Evolutionary conservation across 176 grass and related monocot species (phyloP).

Genomic region (Musa acuminata): DNA sequence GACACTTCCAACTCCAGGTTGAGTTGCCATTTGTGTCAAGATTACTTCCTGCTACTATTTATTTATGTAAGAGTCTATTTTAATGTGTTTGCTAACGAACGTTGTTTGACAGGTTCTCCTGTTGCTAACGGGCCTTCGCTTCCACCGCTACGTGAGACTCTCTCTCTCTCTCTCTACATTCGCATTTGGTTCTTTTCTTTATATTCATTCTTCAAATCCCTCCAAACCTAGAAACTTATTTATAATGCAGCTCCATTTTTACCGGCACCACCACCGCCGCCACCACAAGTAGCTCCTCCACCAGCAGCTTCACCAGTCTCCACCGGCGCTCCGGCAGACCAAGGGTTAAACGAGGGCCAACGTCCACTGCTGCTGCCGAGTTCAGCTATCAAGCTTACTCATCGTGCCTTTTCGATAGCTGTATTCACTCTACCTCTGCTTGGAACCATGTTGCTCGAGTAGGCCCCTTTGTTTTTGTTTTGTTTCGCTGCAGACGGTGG

Average conservation of each 20-base stretch:
- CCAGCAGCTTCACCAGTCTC: not conserved
- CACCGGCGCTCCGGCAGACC: not conserved
- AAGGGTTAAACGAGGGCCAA: not conserved
- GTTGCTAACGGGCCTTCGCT: slow-evolving; percentile 32
- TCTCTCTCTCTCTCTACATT: not conserved
- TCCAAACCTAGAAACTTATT: too few relatives aligned
- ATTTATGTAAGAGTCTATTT: too few relatives aligned
- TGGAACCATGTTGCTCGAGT: not conserved
- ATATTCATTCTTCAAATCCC: too few relatives aligned
- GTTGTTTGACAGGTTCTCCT: not conserved
- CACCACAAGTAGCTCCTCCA: not conserved
- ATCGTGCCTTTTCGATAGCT: not conserved
- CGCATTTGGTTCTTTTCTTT: not conserved
- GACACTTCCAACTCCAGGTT: slow-evolving; percentile 38
- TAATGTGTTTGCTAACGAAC: not conserved
- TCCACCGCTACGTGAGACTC: slow-evolving; percentile 48
- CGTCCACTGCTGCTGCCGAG: not conserved
- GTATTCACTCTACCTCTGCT: not conserved
- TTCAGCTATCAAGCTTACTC: not conserved
- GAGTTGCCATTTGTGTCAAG: not conserved
- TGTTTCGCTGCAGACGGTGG: not conserved
- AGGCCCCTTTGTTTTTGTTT: not conserved
- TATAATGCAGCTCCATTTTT: not conserved
- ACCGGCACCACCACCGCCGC: not conserved
- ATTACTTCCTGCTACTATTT: not conserved